Base-by-base conservation (phyloP, 495 filamentous ascomycete genomes). In the Tuber calosporum region DNA sequence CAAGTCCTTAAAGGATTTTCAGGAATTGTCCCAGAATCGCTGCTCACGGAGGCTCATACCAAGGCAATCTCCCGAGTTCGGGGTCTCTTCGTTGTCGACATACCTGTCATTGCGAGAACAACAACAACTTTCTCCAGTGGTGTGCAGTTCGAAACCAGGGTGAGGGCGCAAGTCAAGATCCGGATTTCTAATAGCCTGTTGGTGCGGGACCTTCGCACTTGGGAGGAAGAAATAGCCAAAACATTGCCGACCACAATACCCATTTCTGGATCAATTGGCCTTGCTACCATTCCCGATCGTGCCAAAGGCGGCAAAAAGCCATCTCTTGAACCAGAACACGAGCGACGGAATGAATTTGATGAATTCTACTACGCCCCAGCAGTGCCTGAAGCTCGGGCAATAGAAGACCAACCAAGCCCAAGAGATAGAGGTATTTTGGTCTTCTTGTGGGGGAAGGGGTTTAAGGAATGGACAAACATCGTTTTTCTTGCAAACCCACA, bases 161-260 rank as follows among this genome's bases (percentile, higher is more conserved):
- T 78, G 20, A 41, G 75, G 68, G 75, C 76, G 37, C 70, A 58
- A 37, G 26, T 78, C 39, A 70, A 40, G 9, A 68, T 78, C 15
- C 71, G 62, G 40, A 30, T 78, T 70, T 41, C 53, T 4, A 30
- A 58, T 9, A 58, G n/a, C 53, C 3, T 15, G n/a, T 30, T 22
- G 4, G n/a, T 30, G n/a, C n/a, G 2, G 53, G 7, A 58, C 22
- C 17, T 9, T 6, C 48, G 22, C 8, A 53, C n/a, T 15, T 6
- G 22, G 48, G 48, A 53, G 26, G 22, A n/a, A n/a, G 6, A 53
- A 53, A 53, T 11, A 26, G n/a, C 48, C 48, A 26, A 53, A 53
- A 3, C 22, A 26, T 26, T 3, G 9, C 9, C n/a, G 8, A 53
- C 22, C 48, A 26, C n/a, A 53, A n/a, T 7, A 26, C 9, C 8